Conservation (phyloP, 768 basidiomycete species). For the Pleurotus ostreatus region DNA sequence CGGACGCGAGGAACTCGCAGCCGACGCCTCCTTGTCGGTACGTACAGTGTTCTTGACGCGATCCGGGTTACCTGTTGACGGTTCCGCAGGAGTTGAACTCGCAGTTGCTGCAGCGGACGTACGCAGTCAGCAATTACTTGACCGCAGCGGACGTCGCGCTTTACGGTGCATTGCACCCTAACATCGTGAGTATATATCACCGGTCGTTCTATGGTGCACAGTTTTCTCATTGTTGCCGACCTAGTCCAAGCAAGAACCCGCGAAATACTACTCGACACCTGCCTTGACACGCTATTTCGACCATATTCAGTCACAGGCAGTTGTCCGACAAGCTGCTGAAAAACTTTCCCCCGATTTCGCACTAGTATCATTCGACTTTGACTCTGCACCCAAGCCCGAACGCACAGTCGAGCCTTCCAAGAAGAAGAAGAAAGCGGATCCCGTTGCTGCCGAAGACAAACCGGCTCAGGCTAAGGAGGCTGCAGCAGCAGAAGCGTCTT, state of each 20-base stretch:
- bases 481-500: neutral
- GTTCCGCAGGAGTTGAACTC: constrained; percentile 62
- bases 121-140: constrained; percentile 77
- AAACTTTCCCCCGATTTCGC: constrained; percentile 48
- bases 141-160: constrained; percentile 90
- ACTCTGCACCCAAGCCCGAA: constrained; percentile 68
- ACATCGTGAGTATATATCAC: constrained; percentile 52
- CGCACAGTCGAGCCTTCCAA: constrained; percentile 70
- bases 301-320: constrained; percentile 76
- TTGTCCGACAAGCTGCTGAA: constrained; percentile 56
- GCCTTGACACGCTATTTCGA: constrained; percentile 92
- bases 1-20: constrained; percentile 42
- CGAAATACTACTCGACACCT: constrained; percentile 77
- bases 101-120: constrained; percentile 73
- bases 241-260: constrained; percentile 65
- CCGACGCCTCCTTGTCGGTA: constrained; percentile 50
- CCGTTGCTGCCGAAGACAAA: constrained; percentile 23
- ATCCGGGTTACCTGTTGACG: neutral
- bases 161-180: constrained; percentile 85
- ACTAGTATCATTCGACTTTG: constrained; percentile 65
- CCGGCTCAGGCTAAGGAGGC: constrained; percentile 1
- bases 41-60: constrained; percentile 4
- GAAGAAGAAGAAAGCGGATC: constrained; percentile 52
- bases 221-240: neutral
- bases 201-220: neutral